phyloP scores from a whole-genome alignment of 1,284 basidiomycete genomes.

The Cryptococcus depauperatus region DNA sequence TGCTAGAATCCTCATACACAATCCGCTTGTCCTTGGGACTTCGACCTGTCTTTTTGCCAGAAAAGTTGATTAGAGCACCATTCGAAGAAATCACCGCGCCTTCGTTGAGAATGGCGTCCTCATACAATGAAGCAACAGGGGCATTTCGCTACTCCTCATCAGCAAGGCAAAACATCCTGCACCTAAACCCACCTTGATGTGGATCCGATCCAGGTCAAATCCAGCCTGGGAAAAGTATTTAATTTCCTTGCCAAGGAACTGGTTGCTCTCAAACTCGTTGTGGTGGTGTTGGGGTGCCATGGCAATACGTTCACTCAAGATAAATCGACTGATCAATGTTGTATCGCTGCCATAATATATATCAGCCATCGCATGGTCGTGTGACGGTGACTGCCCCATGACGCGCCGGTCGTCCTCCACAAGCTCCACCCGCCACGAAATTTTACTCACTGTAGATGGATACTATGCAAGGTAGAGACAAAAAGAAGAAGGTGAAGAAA shows the following conservation, averaged over 20 bases:
- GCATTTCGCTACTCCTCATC: conserved; percentile 76
- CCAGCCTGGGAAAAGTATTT: conserved; percentile 98
- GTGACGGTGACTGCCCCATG: neutral
- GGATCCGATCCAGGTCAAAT: conserved; percentile 71
- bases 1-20: conserved; percentile 94
- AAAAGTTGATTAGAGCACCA: conserved; percentile 98
- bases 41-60: conserved; percentile 97
- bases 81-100: conserved; percentile 94
- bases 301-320: too few relatives aligned
- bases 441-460: neutral
- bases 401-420: neutral
- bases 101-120: conserved; percentile 96
- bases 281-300: conserved; percentile 29
- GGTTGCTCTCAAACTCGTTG: conserved; percentile 36
- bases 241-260: conserved; percentile 77
- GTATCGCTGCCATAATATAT: neutral
- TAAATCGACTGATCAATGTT: too few relatives aligned
- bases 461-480: neutral
- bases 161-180: neutral
- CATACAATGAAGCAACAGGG: conserved; percentile 88
- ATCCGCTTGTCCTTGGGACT: conserved; percentile 99
- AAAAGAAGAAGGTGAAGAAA: neutral
- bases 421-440: neutral
- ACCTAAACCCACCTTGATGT: conserved; percentile 43
- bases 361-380: neutral